Conservation (phyloP, 257 asterid genomes). For the Petunia axillaris region DNA sequence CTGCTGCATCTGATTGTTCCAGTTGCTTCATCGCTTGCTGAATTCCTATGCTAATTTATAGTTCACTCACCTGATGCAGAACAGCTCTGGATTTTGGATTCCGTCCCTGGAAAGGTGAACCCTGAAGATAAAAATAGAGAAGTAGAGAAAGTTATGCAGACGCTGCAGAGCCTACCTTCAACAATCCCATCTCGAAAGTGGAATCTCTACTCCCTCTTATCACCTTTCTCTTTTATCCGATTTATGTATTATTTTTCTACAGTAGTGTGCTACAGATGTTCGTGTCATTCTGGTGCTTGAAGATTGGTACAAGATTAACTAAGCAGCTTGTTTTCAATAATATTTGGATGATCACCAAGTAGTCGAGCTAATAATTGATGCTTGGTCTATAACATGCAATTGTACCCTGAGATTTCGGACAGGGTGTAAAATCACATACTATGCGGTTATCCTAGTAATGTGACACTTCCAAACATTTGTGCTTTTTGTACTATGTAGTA, state of each 20-base stretch:
- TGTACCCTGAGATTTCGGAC: background rate
- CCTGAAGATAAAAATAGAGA: slow-evolving; percentile 67
- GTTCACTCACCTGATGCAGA: slow-evolving; percentile 53
- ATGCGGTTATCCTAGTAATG: background rate
- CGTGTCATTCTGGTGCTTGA: background rate
- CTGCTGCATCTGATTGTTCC: background rate
- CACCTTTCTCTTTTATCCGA: slow-evolving; percentile 21
- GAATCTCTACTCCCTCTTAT: slow-evolving; percentile 28
- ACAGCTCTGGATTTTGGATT: slow-evolving; percentile 94
- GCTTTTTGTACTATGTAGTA: background rate
- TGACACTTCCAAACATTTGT: background rate
- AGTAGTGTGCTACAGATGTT: background rate
- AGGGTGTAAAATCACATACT: background rate
- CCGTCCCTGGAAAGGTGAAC: slow-evolving; percentile 81
- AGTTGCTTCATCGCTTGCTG: background rate
- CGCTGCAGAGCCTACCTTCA: slow-evolving; percentile 70
- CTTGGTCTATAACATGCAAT: background rate
- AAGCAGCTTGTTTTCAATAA: background rate
- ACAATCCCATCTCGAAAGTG: slow-evolving; percentile 80
- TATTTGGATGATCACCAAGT: background rate
- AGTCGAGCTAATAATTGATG: background rate
- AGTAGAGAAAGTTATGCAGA: slow-evolving; percentile 81
- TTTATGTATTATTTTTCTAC: slow-evolving; percentile 9
- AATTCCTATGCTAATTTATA: slow-evolving; percentile 1
- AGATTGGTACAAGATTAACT: background rate